A percentile compares a stretch with the other conserved stretches of the same genome.
Evolutionary conservation across 345 rosid genomes (phyloP).

Genomic region (Luvunga scandens): DNA sequence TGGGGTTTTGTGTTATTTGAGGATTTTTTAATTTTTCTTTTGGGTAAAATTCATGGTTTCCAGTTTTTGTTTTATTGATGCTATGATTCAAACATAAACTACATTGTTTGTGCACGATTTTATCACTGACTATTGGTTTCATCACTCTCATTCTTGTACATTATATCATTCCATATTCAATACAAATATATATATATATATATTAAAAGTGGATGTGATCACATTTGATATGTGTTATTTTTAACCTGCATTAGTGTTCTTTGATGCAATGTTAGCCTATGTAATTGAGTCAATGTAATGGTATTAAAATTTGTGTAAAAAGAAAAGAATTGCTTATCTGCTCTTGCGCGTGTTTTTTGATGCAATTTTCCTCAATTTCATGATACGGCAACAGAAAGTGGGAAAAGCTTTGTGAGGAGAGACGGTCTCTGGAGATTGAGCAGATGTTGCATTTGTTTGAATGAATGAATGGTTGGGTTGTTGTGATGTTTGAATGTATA

Average conservation of each 20-base stretch:
- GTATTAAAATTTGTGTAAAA: neutral
- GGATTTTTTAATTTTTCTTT: neutral
- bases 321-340: too few relatives aligned
- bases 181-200: too few relatives aligned
- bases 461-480: too few relatives aligned
- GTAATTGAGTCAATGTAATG: neutral
- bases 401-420: constrained; percentile 73
- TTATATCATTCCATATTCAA: too few relatives aligned
- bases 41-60: neutral
- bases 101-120: neutral
- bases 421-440: too few relatives aligned
- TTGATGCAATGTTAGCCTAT: neutral
- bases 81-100: neutral
- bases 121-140: neutral
- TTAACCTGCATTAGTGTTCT: neutral
- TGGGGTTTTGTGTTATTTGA: neutral
- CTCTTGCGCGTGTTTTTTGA: neutral
- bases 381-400: constrained; percentile 38
- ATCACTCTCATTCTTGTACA: too few relatives aligned
- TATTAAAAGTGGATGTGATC: too few relatives aligned
- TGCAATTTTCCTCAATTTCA: constrained; percentile 38
- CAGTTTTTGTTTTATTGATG: neutral
- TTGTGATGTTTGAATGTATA: too few relatives aligned
- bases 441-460: too few relatives aligned
- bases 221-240: too few relatives aligned